Evolutionary conservation across 345 rosid genomes (phyloP), one percentile per base, ranked within the genome.

Genomic region (Rhodomyrtus tomentosa): DNA sequence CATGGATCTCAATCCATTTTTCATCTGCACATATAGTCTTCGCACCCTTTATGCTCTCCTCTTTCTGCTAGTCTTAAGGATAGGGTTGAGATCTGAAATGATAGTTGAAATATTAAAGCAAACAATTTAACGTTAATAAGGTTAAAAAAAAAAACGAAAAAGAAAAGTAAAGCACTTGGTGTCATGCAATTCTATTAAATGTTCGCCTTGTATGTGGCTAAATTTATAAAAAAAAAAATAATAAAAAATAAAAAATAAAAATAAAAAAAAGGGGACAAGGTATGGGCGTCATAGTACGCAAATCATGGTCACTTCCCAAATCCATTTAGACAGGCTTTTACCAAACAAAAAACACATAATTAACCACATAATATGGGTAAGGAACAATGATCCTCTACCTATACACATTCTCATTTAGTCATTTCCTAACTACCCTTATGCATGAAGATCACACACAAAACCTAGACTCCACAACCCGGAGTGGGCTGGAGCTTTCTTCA

Each of bases 401-500:
- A 18, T 42, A 42, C 53, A 14, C 82, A 90, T 92, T 50, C 72
- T 93, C 82, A 42, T 42, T 5, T 42, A 42, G 45, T 42, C 45
- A 42, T 6, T 42, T 42, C 45, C 7, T 42, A 42, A 42, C 45
- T 42, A 42, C 45, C 45, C 45, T 42, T 42, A 42, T 42, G 6
- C 45, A 42, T 42, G 45, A 42, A 42, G 45, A 42, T 42, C 45
- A 42, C 45, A 42, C 7, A 42, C 45, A 42, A 6, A 42, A 42
- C 45, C 45, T 3, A 42, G 1, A 5, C 86, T 93, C 29, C 51
- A 89, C 73, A 85, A 92, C 87, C 94, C 93, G 7, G 87, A 90
- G 2, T 91, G 93, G 91, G 85, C 52, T 51, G 96, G 94, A 73
- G 93, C 91, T 87, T 88, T 93, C 9, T 80, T 83, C 51, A 92